Base-by-base conservation (phyloP, 495 filamentous ascomycete genomes). In the Penicillium robsamsonii region DNA sequence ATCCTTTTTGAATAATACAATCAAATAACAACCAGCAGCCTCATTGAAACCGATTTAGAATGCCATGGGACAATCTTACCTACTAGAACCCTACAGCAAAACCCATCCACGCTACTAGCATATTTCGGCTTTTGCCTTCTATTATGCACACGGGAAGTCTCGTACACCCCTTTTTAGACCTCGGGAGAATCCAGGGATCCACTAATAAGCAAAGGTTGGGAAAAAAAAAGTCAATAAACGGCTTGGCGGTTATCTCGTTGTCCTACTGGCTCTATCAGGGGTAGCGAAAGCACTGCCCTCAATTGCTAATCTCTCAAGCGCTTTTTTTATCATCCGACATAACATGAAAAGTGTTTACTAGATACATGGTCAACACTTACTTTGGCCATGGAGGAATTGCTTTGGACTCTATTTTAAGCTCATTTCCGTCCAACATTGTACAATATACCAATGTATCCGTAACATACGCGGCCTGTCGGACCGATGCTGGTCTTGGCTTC, bases 201-300 rank as follows among this genome's bases (percentile, higher is more conserved):
- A 46, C 52, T 38, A 43, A 31, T 46, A 11, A 17, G 18, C 51
- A 45, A 46, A 22, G 33, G 43, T 54, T 54, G 52, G 20, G 42
- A 40, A 13, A 44, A 9, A 8, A 54, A 46, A 46, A 45, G 3
- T 38, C 24, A 46, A 46, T 27, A 6, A 11, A 27, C 13, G 43
- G 13, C 52, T 54, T 54, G 52, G 52, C 52, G 22, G 12, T 38
- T 52, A 35, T 52, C 30, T 24, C 42, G 24, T 38, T 40, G n/a
- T 29, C 6, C 29, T 35, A 5, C 29, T 46, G 29, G 30, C 42
- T n/a, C 20, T 46, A 25, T 29, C 35, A 38, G 20, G 48, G 48
- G 48, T 17, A 48, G 29, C 6, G 31, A 20, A 7, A 12, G n/a
- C 11, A 20, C 10, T 48, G 12, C 46, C 35, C n/a, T 38, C 35